Percentiles rank a stretch among this genome's conserved stretches.
Conservation (phyloP, 192 early-diverging fungal species). For the Backusella sp. region DNA sequence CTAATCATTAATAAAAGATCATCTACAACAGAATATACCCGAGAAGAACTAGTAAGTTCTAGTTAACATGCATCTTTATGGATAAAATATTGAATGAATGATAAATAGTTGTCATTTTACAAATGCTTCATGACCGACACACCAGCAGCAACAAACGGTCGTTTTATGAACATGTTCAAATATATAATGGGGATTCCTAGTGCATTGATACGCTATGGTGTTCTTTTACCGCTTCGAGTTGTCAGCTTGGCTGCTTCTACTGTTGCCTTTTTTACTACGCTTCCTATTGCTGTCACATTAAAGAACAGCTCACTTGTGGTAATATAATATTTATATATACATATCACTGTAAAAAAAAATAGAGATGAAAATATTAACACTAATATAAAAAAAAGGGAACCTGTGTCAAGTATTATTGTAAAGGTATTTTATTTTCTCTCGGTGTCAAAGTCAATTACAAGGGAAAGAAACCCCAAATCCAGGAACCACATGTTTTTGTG, state of each 20-base stretch:
- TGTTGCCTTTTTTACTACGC: constrained; percentile 18
- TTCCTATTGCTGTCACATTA: constrained; percentile 22
- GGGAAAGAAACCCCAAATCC: constrained; percentile 13
- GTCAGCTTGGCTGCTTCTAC: constrained; percentile 1
- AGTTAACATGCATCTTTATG: not conserved
- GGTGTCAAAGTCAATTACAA: constrained; percentile 14
- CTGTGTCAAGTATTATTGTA: constrained; percentile 24
- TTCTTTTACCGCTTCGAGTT: constrained; percentile 20
- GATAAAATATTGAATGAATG: not conserved
- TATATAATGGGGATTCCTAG: constrained; percentile 5
- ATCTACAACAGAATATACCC: constrained; percentile 13
- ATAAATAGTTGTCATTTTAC: constrained; percentile 6
- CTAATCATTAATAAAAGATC: not conserved
- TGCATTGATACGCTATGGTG: constrained; percentile 20
- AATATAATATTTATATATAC: not conserved
- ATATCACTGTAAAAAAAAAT: not conserved
- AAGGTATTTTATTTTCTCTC: constrained; percentile 23
- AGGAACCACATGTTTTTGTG: constrained; percentile 30
- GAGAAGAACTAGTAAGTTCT: constrained; percentile 19
- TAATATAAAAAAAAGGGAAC: constrained; percentile 5
- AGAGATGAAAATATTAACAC: not conserved
- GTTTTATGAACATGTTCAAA: not conserved
- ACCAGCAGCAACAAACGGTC: not conserved
- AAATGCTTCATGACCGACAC: constrained; percentile 14
- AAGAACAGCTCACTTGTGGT: constrained; percentile 24